These are phyloP conservation scores for Boletellus deceptivus DNA, from an alignment of 1,284 basidiomycete genomes.

Conservation along the genomic window DNA sequence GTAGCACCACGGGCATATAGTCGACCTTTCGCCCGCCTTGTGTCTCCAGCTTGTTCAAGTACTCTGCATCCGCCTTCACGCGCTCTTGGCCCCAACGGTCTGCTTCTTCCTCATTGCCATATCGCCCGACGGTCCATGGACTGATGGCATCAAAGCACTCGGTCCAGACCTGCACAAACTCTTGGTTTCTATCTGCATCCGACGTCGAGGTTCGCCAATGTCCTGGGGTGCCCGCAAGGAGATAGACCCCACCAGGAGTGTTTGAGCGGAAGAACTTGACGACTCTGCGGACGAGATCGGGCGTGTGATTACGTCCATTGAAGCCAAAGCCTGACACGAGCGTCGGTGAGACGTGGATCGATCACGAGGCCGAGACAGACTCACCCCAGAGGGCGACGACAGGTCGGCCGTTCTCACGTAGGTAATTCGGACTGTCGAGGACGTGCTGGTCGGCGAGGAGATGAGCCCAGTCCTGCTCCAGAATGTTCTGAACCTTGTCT, in stretches of 20 bases:
- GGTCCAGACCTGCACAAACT: conserved; percentile 62
- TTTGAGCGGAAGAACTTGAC: conserved; percentile 51
- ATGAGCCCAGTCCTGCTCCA: conserved; percentile 69
- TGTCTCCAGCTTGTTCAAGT: conserved; percentile 51
- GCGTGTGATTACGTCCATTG: conserved; percentile 58
- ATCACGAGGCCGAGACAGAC: conserved; percentile 7
- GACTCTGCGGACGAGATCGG: conserved; percentile 54
- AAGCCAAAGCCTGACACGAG: conserved; percentile 58
- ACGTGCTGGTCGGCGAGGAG: conserved; percentile 58
- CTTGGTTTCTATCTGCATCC: conserved; percentile 65
- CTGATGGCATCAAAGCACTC: conserved; percentile 73
- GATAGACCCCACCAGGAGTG: conserved; percentile 70
- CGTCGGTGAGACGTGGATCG: background rate
- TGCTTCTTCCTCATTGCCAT: conserved; percentile 52
- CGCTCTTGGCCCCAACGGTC: conserved; percentile 58
- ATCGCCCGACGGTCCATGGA: conserved; percentile 74
- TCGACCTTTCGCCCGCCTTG: conserved; percentile 54
- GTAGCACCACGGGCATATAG: conserved; percentile 73
- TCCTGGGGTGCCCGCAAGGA: conserved; percentile 64
- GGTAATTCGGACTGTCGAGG: conserved; percentile 67
- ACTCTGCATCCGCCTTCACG: conserved; percentile 59
- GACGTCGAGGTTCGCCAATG: conserved; percentile 66
- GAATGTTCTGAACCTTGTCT: conserved; percentile 54
- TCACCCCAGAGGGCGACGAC: conserved; percentile 71
- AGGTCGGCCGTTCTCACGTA: conserved; percentile 61